These are phyloP conservation scores for Achaetomium macrosporum DNA, from an alignment of 2,329 filamentous ascomycete species.

Conservation along the genomic window DNA sequence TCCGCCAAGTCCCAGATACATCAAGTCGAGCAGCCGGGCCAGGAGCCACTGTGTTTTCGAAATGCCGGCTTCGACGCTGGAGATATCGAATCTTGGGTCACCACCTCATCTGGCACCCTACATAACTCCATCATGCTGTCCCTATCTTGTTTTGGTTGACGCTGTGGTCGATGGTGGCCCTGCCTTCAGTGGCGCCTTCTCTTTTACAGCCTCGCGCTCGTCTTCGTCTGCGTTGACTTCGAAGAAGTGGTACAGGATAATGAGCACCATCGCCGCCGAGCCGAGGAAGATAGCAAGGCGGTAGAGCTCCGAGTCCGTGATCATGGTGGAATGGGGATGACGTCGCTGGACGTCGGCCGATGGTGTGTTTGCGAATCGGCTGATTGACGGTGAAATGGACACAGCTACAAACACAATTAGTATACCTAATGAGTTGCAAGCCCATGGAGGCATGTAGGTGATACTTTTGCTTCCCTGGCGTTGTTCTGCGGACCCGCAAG, in stretches of 20 bases:
- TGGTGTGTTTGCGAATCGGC: not conserved
- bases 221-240: slow-evolving; percentile 71
- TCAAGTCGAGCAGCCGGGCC: no score
- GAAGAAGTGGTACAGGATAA: slow-evolving; percentile 92
- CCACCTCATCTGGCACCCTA: slow-evolving; percentile 17
- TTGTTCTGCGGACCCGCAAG: not conserved
- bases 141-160: slow-evolving; percentile 21
- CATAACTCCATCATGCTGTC: not conserved
- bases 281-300: slow-evolving; percentile 88
- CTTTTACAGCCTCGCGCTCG: slow-evolving; percentile 25
- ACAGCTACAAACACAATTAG: not conserved
- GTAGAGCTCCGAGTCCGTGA: slow-evolving; percentile 89
- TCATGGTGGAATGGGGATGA: slow-evolving; percentile 59
- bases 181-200: slow-evolving; percentile 25
- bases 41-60: no score
- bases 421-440: not conserved
- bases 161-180: slow-evolving; percentile 10
- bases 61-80: not conserved
- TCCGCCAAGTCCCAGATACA: no score
- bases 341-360: not conserved
- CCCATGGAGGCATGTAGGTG: not conserved
- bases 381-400: not conserved
- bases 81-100: not conserved
- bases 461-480: not conserved
- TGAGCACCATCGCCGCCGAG: slow-evolving; percentile 81